phyloP scores from a whole-genome alignment of 2,329 filamentous ascomycete species.

The Verticillium nubilum region DNA sequence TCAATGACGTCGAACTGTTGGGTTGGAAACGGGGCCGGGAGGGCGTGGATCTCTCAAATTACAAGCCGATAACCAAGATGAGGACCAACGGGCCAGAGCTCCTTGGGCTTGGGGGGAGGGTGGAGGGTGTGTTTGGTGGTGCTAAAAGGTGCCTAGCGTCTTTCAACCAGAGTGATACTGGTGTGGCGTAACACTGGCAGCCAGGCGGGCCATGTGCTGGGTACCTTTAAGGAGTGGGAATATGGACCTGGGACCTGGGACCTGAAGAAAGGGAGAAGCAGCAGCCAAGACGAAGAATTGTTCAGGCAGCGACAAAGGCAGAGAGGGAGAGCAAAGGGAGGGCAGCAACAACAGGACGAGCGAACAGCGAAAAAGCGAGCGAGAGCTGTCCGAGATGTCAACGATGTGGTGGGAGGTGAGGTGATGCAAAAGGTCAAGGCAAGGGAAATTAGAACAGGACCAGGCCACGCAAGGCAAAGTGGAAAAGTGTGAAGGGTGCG shows the following conservation, averaged over 20 bases:
- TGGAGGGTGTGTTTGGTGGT: background rate
- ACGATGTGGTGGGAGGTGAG: background rate
- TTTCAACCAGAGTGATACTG: background rate
- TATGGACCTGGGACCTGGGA: background rate
- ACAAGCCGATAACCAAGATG: constrained; percentile 1
- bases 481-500: background rate
- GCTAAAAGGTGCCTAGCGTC: background rate
- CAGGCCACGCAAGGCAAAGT: background rate
- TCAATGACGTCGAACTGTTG: constrained; percentile 1
- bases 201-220: background rate
- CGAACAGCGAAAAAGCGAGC: background rate
- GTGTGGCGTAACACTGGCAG: background rate
- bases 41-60: background rate
- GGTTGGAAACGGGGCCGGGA: background rate
- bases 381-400: background rate
- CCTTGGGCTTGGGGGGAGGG: too few relatives aligned
- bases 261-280: background rate
- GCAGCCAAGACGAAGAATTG: background rate
- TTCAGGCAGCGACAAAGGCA: too few relatives aligned
- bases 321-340: background rate
- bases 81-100: background rate
- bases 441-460: background rate
- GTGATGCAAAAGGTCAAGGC: background rate
- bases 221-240: too few relatives aligned
- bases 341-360: background rate